These are phyloP conservation scores for Wickerhamiella siamensis DNA, from an alignment of 805 yeast species.

Conservation along the genomic window DNA sequence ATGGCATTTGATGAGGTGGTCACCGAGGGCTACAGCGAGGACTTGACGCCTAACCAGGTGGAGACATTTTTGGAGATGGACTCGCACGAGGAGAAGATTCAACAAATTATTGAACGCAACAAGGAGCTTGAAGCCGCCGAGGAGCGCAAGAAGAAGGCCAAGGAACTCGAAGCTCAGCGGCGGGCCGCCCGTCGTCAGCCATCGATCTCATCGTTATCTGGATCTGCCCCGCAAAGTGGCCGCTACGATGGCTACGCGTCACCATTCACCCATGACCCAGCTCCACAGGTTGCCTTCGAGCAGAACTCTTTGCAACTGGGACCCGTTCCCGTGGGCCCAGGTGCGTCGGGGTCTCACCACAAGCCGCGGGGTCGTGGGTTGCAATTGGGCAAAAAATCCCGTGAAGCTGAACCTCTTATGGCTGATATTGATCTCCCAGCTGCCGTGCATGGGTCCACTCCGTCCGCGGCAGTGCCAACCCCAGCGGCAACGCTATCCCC, in stretches of 20 bases:
- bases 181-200: slow-evolving; percentile 31
- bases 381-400: slow-evolving; percentile 51
- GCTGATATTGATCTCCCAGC: slow-evolving; percentile 24
- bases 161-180: slow-evolving; percentile 49
- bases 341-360: slow-evolving; percentile 1
- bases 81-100: slow-evolving; percentile 95
- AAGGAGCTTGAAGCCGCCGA: slow-evolving; percentile 95
- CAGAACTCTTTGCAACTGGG: slow-evolving; percentile 1
- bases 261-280: slow-evolving; percentile 4
- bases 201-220: slow-evolving; percentile 9
- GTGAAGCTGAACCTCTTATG: slow-evolving; percentile 20
- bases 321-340: slow-evolving; percentile 2
- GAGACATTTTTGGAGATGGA: slow-evolving; percentile 91
- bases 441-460: slow-evolving; percentile 22
- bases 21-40: slow-evolving; percentile 79
- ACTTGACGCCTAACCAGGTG: slow-evolving; percentile 66
- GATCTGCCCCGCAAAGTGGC: background rate
- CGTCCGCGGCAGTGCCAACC: slow-evolving; percentile 8
- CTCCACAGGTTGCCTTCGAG: slow-evolving; percentile 5
- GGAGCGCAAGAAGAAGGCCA: slow-evolving; percentile 90
- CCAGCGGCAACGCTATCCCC: slow-evolving; percentile 4
- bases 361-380: slow-evolving; percentile 54
- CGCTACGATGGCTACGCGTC: slow-evolving; percentile 8
- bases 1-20: slow-evolving; percentile 91
- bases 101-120: slow-evolving; percentile 92